Conservation (phyloP, 163 green algal species). For the Coccomyxa subellipsoidea region DNA sequence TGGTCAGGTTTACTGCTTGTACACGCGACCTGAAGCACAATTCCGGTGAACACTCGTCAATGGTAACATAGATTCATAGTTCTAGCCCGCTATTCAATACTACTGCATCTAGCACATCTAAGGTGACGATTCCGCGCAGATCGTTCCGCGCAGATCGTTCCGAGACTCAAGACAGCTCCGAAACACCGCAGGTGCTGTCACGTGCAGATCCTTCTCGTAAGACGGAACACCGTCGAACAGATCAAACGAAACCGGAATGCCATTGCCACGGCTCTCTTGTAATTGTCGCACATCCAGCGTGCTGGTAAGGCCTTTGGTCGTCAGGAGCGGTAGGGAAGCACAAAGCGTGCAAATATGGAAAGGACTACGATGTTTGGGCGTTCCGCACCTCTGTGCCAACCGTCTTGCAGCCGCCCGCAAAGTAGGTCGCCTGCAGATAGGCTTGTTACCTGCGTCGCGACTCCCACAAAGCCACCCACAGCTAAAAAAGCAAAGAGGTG, state of each 20-base stretch:
- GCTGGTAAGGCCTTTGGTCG: not conserved
- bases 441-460: constrained; percentile 57
- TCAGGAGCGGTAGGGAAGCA: not conserved
- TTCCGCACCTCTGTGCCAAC: not conserved
- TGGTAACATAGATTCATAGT: not conserved
- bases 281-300: not conserved
- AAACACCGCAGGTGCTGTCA: not conserved
- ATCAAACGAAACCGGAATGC: not conserved
- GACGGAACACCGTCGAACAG: not conserved
- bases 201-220: not conserved
- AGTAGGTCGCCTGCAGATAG: not conserved
- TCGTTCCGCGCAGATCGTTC: too few species aligned
- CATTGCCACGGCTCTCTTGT: not conserved
- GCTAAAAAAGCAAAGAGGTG: constrained; percentile 68
- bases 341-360: not conserved
- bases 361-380: not conserved
- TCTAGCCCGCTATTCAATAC: not conserved
- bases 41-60: not conserved
- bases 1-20: not conserved
- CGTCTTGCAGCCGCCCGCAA: constrained; percentile 3
- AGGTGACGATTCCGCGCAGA: too few species aligned
- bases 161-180: not conserved
- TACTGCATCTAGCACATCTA: not conserved
- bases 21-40: not conserved
- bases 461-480: constrained; percentile 71